Evolutionary conservation across 768 basidiomycete genomes (phyloP), one percentile per base, ranked within the genome.

Genomic region (Peribolospora kevripleyi): DNA sequence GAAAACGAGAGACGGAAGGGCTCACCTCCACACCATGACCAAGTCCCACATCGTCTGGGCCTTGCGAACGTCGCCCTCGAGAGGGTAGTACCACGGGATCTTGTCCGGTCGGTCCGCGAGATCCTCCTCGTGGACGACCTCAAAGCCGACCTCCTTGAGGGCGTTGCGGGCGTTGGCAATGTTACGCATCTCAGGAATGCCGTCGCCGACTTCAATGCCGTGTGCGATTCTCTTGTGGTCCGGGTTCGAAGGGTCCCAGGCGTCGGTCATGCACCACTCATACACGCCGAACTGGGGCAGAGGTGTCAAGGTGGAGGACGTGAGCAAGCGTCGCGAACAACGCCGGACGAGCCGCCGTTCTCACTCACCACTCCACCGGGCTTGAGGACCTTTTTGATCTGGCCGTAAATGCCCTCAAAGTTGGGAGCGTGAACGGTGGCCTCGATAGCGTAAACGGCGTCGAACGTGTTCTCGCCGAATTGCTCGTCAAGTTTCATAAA

Each of bases 181-280:
- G 43, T 78, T 78, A 5, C 93, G 80, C 91, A 97, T 93, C 70
- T 95, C 85, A 14, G 93, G 86, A 63, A 98, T 95, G 55, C 93
- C 93, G 64, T 91, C 87, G 25, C 93, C 91, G 55, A 93, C 72
- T 59, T 95, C 90, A 58, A 95, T 81, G 58, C 76, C 76, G 70
- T 95, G 88, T 9, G 85, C 84, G 56, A 97, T 78, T 48, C 75
- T 75, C 70, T 88, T 90, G 75, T 97, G 91, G 54, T 75, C 69
- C 13, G 87, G 65, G 74, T 82, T 54, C 49, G 81, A 75, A 45
- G 83, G 76, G 68, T 95, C 82, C 84, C 90, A 90, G 3, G 69
- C 66, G 67, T 95, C 88, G 14, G 93, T 95, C 93, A 98, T 95
- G 69, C 79, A 81, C 91, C 91, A 98, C 67, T 97, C 93, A 69